Evolutionary conservation across 1,284 basidiomycete species (phyloP), one percentile per base, ranked within the genome.

Genomic region (Apiotrichum veenhuisii): DNA sequence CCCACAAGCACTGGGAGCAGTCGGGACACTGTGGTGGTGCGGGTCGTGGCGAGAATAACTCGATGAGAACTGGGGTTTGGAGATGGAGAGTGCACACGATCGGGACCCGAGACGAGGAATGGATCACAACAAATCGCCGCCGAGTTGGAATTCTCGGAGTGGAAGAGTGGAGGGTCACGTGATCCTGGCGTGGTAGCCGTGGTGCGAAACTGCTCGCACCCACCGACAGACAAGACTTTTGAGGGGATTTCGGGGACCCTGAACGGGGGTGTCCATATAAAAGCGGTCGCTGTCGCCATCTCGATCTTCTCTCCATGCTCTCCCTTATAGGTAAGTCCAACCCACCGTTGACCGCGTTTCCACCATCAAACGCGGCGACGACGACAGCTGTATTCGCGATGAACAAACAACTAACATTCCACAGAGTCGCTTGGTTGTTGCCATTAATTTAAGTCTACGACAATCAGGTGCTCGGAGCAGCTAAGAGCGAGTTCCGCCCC

Each of bases 401-500:
- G 12, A 30, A 12, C 5, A 30, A 30, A 30, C 30, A 30, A 58
- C 62, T 65, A 50, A 64, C 52, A 40, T 7, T 8, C 20, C 17
- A 20, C 63, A 69, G 68, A 70, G 68, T 70, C 68, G 68, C 68
- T 70, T 70, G 68, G 50, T 55, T 50, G 61, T 60, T 60, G 59
- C 55, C 46, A 50, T 41, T 55, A 5, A 7, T 30, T 30, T 30
- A 30, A n/a, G n/a, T 60, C 59, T 54, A 67, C 66, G 64, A 60
- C 63, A 43, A 55, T 61, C 63, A 70, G 68, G 68, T 70, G 68
- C 68, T 70, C 68, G 68, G 68, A 68, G 61, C 56, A 36, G 66
- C 65, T 57, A 30, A 68, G 68, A 70, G 59, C 60, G 58, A 67
- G 52, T 58, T 65, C 61, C 61, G 64, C 55, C 63, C 55, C 63